Conservation (phyloP, 2,329 filamentous ascomycete genomes). For the Pyrenophora graminea region DNA sequence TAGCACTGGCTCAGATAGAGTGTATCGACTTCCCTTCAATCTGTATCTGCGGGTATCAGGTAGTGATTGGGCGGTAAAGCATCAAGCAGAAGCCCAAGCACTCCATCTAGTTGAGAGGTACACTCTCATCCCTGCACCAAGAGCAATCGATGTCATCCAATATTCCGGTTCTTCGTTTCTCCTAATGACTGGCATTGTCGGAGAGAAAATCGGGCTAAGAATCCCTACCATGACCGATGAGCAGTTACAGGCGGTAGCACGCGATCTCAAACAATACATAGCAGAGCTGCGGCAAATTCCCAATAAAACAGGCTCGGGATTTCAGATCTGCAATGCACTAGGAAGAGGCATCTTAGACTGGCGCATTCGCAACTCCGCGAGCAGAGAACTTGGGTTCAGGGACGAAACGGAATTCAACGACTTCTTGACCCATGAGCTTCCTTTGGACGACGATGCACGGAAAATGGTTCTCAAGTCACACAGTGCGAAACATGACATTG, state of each 20-base stretch:
- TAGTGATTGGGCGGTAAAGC: constrained; percentile 18
- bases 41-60: constrained; percentile 18
- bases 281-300: constrained; percentile 20
- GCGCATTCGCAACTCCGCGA: constrained; percentile 20
- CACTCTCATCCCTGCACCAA: constrained; percentile 18
- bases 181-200: constrained; percentile 19
- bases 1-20: constrained; percentile 17
- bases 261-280: constrained; percentile 17
- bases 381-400: constrained; percentile 14
- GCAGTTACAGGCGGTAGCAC: constrained; percentile 13
- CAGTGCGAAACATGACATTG: constrained; percentile 20
- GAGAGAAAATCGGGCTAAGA: constrained; percentile 15
- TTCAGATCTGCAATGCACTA: constrained; percentile 21
- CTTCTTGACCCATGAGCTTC: constrained; percentile 15
- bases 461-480: constrained; percentile 16
- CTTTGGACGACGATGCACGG: constrained; percentile 14
- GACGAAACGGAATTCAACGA: constrained; percentile 17
- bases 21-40: constrained; percentile 22
- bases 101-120: constrained; percentile 15
- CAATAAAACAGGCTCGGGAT: constrained; percentile 14
- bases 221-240: constrained; percentile 19
- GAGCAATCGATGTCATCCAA: constrained; percentile 14
- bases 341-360: constrained; percentile 22
- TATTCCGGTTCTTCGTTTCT: constrained; percentile 19
- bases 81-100: constrained; percentile 18